These are phyloP conservation scores for Gossypium raimondii DNA, from an alignment of 345 rosid species.

Conservation along the genomic window DNA sequence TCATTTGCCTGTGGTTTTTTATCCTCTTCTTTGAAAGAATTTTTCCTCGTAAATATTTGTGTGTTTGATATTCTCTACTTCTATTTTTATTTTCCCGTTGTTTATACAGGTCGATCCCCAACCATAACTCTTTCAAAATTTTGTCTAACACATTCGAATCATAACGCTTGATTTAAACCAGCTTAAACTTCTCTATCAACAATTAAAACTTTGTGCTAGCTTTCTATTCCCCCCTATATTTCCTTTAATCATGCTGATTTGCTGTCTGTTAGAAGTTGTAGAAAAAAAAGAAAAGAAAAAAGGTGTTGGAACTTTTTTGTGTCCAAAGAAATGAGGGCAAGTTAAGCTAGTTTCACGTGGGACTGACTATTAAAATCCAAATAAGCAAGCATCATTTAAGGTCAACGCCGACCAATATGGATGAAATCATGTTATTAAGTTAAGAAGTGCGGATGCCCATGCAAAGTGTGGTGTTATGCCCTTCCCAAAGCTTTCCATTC, in stretches of 20 bases:
- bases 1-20: too few relatives aligned
- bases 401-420: constrained; percentile 4
- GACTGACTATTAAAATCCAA: not conserved
- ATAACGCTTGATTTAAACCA: not conserved
- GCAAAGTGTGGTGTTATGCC: not conserved
- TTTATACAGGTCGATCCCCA: too few relatives aligned
- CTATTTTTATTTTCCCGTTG: too few relatives aligned
- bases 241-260: not conserved
- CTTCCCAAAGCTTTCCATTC: not conserved
- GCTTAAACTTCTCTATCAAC: not conserved
- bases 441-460: not conserved
- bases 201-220: not conserved
- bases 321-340: not conserved
- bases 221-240: not conserved
- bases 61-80: too few relatives aligned
- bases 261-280: not conserved
- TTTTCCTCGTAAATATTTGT: too few relatives aligned
- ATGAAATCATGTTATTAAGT: constrained; percentile 4
- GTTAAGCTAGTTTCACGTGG: not conserved
- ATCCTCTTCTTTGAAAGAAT: too few relatives aligned
- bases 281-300: not conserved
- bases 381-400: not conserved
- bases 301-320: not conserved
- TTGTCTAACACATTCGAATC: too few relatives aligned
- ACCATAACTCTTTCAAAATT: too few relatives aligned